Conservation (phyloP, 2,329 filamentous ascomycete species). For the Apiospora sp. region DNA sequence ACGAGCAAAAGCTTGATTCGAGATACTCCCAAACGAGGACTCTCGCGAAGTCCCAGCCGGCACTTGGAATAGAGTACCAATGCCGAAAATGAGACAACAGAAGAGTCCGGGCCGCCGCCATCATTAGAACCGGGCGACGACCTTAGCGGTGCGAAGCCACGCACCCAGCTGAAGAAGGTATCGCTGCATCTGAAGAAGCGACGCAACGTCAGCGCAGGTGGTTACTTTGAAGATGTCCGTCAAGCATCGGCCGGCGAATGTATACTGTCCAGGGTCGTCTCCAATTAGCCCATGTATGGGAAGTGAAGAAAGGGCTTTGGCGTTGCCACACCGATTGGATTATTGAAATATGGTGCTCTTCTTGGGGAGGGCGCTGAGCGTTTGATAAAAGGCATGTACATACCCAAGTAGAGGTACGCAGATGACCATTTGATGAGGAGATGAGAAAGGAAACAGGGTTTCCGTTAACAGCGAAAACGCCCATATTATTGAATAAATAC, state of each 20-base stretch:
- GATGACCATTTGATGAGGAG: constrained; percentile 9
- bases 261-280: constrained; percentile 23
- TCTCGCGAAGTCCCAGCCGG: constrained; percentile 32
- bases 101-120: neutral
- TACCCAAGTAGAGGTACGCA: neutral
- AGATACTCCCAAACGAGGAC: constrained; percentile 44
- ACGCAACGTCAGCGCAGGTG: constrained; percentile 14
- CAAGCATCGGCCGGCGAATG: constrained; percentile 11
- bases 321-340: neutral
- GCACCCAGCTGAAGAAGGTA: constrained; percentile 22
- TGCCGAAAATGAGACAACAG: neutral
- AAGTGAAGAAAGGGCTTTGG: neutral
- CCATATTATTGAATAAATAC: constrained; percentile 10
- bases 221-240: constrained; percentile 24
- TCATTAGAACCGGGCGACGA: neutral
- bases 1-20: constrained; percentile 57
- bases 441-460: neutral
- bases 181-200: constrained; percentile 25
- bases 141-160: neutral
- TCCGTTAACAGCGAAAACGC: neutral
- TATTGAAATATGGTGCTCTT: constrained; percentile 4
- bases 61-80: constrained; percentile 31
- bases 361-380: neutral
- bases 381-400: constrained; percentile 4
- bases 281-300: neutral